Conservation (phyloP, 2,329 filamentous ascomycete genomes). For the Fusarium torulosum region DNA sequence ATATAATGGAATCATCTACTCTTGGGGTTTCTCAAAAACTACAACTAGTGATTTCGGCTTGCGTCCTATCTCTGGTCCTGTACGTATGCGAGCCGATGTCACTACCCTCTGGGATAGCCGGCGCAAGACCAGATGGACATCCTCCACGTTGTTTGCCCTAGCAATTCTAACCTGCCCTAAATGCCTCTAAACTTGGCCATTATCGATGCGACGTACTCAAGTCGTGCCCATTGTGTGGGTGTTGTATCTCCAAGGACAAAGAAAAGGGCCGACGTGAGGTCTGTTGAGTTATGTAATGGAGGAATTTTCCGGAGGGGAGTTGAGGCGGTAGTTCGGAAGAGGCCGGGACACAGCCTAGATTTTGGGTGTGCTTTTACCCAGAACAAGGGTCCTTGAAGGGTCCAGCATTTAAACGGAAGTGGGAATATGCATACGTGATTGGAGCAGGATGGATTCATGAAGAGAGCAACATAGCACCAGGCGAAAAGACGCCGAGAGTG, state of each 20-base stretch:
- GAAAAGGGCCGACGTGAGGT: conserved; percentile 54
- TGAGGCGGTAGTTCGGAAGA: conserved; percentile 16
- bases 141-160: neutral
- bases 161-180: neutral
- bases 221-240: conserved; percentile 61
- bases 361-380: neutral
- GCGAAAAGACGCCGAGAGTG: conserved; percentile 22
- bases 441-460: conserved; percentile 1
- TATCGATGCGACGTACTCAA: conserved; percentile 50
- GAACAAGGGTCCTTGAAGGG: conserved; percentile 33
- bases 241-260: conserved; percentile 56
- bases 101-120: too few species aligned
- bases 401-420: neutral
- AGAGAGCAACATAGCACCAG: neutral
- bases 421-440: conserved; percentile 14
- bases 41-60: too few species aligned
- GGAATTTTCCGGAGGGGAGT: conserved; percentile 32
- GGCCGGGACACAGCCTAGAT: conserved; percentile 18
- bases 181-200: neutral
- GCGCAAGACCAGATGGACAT: neutral
- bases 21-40: too few species aligned
- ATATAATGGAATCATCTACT: too few species aligned
- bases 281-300: conserved; percentile 42
- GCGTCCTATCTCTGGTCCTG: too few species aligned
- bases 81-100: too few species aligned